Conservation (phyloP, 2,329 filamentous ascomycete genomes). For the Epichloe baconii region DNA sequence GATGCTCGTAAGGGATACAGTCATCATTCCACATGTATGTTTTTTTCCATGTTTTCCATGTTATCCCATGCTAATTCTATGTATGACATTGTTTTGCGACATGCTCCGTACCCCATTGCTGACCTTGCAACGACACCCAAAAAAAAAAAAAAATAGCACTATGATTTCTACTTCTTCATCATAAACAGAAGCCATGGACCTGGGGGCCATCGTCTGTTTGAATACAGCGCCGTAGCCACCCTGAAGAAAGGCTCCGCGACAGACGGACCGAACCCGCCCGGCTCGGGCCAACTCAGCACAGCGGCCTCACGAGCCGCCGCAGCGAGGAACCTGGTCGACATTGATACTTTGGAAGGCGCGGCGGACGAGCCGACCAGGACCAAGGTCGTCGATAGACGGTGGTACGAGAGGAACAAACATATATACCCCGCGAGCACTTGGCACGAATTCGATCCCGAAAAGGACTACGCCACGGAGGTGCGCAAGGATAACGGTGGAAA, state of each 20-base stretch:
- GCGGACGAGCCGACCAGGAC: constrained; percentile 68
- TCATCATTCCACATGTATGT: constrained; percentile 90
- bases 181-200: constrained; percentile 72
- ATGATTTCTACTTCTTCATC: constrained; percentile 94
- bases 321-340: constrained; percentile 27
- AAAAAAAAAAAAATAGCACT: constrained; percentile 49
- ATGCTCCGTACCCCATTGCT: neutral
- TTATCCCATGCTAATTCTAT: neutral
- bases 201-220: constrained; percentile 61
- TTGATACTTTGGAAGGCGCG: constrained; percentile 57
- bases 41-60: neutral
- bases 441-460: constrained; percentile 87
- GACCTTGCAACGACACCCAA: neutral
- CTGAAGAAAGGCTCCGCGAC: constrained; percentile 6
- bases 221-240: constrained; percentile 48
- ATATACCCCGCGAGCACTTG: constrained; percentile 94
- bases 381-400: constrained; percentile 89
- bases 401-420: constrained; percentile 97
- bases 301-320: constrained; percentile 25
- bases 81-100: neutral
- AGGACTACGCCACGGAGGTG: constrained; percentile 66
- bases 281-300: constrained; percentile 15
- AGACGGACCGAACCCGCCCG: neutral
- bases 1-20: constrained; percentile 77
- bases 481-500: constrained; percentile 81